Base-by-base conservation (phyloP, 2,329 filamentous ascomycete species). In the Graphilbum fragrans region DNA sequence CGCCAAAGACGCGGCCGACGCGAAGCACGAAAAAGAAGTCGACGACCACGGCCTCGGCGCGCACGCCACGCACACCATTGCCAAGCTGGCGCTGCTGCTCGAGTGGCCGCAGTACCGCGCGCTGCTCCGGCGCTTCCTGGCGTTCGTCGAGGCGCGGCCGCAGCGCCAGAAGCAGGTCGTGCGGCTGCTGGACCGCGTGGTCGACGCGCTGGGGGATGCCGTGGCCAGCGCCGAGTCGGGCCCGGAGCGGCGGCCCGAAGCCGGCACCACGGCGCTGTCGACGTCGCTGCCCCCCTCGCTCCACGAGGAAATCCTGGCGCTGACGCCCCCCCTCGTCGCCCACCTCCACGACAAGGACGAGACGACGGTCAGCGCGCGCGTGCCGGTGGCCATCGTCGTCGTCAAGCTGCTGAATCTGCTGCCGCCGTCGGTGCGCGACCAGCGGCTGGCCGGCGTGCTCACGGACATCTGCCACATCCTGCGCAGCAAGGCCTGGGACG, bases 331-430 rank as follows among this genome's bases (percentile, higher is more conserved):
- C 17, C 64, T 98, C 25, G 72, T 81, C n/a, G 75, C 78, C 36
- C 92, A 94, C 55, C 73, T 96, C 22, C 88, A 95, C 52, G 80
- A 94, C 53, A 96, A 95, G 59, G 86, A 96, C 48, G 92, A 98
- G 57, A 80, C 86, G 1, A 88, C 87, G 38, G 90, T 98, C 59
- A 94, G 88, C 62, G 76, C 92, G 40, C 85, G 92, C 58, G 82
- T 95, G 27, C 88, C 90, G 1, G 82, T 94, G 5, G 88, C 87
- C 21, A 76, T 95, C 29, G 86, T 92, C 22, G 76, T 90, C 35
- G 82, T 94, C 46, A 94, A 94, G 59, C 70, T 96, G 16, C 66
- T 98, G 40, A 83, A 82, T 45, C 65, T 94, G 17, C 70, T 98
- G 20, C 83, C 92, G 0, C 65, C 76, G 37, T 68, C 80, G 7